A percentile compares a stretch with the other conserved stretches of the same genome.
Evolutionary conservation across 352 stramenopile genomes (phyloP).

Genomic region (Globisporangium paroecandrum): DNA sequence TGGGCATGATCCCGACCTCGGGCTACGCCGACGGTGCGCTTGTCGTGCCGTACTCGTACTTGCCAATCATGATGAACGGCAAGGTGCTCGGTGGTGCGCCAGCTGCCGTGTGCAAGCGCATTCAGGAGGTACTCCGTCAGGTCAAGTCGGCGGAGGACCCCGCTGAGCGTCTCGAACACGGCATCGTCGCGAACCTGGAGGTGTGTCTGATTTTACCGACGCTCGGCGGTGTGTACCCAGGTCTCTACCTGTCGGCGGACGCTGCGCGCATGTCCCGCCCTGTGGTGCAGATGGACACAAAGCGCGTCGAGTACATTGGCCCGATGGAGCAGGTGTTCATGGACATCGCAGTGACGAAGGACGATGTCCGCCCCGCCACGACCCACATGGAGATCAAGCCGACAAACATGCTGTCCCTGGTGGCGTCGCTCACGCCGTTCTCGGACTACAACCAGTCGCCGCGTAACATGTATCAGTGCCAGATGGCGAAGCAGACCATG

Average conservation of each 20-base stretch:
- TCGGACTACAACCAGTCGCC: conserved; percentile 99
- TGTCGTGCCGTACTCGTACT: conserved; percentile 87
- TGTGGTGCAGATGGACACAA: conserved; percentile 88
- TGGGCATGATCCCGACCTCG: conserved; percentile 81
- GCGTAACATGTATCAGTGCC: conserved; percentile 99
- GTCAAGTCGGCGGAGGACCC: conserved; percentile 61
- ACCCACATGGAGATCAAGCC: conserved; percentile 99
- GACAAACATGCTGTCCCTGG: conserved; percentile 99
- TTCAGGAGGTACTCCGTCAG: conserved; percentile 64
- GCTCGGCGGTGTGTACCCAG: conserved; percentile 93
- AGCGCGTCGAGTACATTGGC: conserved; percentile 96
- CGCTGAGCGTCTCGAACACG: conserved; percentile 50
- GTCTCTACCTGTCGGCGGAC: conserved; percentile 97
- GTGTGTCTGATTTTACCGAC: conserved; percentile 79
- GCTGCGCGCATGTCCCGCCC: conserved; percentile 92
- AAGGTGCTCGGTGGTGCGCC: conserved; percentile 92
- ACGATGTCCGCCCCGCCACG: conserved; percentile 94
- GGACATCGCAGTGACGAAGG: conserved; percentile 96
- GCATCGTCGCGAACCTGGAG: conserved; percentile 77
- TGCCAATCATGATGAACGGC: conserved; percentile 97
- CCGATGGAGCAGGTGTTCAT: conserved; percentile 98
- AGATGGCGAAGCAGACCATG: conserved; percentile 99
- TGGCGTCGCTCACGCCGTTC: conserved; percentile 98
- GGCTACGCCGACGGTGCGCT: conserved; percentile 81
- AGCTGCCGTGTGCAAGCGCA: conserved; percentile 81